phyloP scores from a whole-genome alignment of 345 rosid genomes.

The Brassica carinata region DNA sequence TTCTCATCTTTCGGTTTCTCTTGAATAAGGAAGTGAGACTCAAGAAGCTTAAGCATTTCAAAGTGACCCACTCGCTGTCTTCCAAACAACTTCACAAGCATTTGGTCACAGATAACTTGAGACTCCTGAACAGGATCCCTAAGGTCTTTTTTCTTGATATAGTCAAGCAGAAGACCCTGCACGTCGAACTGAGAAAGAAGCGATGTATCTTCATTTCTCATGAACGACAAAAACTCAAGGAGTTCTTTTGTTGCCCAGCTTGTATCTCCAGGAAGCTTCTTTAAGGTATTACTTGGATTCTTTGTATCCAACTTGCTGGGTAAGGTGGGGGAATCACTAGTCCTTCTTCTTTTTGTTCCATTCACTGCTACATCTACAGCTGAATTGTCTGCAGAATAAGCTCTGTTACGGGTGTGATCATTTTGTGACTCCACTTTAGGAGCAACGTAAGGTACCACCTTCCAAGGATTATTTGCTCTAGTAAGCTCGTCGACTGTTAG shows the following conservation, averaged over 20 bases:
- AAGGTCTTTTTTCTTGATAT: constrained; percentile 63
- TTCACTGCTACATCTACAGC: constrained; percentile 46
- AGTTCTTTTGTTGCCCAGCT: constrained; percentile 90
- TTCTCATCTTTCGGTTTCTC: constrained; percentile 47
- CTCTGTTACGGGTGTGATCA: constrained; percentile 41
- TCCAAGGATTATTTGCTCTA: constrained; percentile 80
- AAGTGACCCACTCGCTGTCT: constrained; percentile 66
- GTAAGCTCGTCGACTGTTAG: constrained; percentile 71
- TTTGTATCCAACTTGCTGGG: constrained; percentile 40
- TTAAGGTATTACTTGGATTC: constrained; percentile 34
- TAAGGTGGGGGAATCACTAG: constrained; percentile 38
- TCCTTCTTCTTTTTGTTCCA: constrained; percentile 60
- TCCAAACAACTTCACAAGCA: constrained; percentile 72
- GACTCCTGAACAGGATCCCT: constrained; percentile 71
- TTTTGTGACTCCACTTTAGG: constrained; percentile 37
- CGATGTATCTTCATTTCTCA: constrained; percentile 76
- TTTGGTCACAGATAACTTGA: constrained; percentile 72
- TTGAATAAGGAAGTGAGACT: constrained; percentile 64
- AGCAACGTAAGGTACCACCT: constrained; percentile 43
- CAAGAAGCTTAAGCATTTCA: constrained; percentile 93
- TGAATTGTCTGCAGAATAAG: constrained; percentile 35
- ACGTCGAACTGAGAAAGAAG: constrained; percentile 62
- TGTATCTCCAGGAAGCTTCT: constrained; percentile 38
- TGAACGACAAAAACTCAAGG: constrained; percentile 71
- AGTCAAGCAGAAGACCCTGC: constrained; percentile 75